Evolutionary conservation across 208 protist species (phyloP), one percentile per base, ranked within the genome.

Genomic region (Wallacemonas rigidus): DNA sequence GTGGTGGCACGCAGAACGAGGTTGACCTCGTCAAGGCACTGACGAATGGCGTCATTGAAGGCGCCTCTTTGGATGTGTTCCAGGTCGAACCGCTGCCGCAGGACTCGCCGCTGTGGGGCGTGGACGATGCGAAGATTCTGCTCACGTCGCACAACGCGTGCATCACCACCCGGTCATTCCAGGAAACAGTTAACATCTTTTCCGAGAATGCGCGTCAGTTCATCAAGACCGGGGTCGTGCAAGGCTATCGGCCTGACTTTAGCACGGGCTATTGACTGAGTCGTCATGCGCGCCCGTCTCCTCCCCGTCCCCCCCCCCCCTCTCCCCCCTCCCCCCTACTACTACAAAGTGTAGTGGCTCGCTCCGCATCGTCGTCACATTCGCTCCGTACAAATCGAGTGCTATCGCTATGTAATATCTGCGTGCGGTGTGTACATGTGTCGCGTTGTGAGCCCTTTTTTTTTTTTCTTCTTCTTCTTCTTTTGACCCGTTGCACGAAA

Each of bases 51-150:
- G 61, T 75, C 43, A 90, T 95, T 38, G 67, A 56, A 9, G 88
- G 86, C 12, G 88, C 87, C 12, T 73, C 82, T n/a, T 70, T 95
- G n/a, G 87, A 95, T 57, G 90, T 95, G 41, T 93, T 93, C 55
- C 51, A 88, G 80, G 71, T 71, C 76, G 87, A 95, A 76, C 90
- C 87, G 6, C 83, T 95, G 4, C 75, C 83, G 9, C 11, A 64
- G 4, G 55, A 67, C 7, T 92, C 81, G 17, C 67, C 81, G 17
- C 77, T 93, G 26, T 93, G 81, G 81, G 77, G 77, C 5, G 50
- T 91, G 11, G 65, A 56, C 7, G 82, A 92, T 58, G 77, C 83
- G 43, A 88, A 90, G 73, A 14, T 93, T 4, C 78, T 92, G 1
- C 58, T 95, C 15, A 82, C 85, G 3, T 69, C 85, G n/a, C 90